Evolutionary conservation across 2,329 filamentous ascomycete species (phyloP), one percentile per base, ranked within the genome.

Genomic region (Diaporthe sp.): DNA sequence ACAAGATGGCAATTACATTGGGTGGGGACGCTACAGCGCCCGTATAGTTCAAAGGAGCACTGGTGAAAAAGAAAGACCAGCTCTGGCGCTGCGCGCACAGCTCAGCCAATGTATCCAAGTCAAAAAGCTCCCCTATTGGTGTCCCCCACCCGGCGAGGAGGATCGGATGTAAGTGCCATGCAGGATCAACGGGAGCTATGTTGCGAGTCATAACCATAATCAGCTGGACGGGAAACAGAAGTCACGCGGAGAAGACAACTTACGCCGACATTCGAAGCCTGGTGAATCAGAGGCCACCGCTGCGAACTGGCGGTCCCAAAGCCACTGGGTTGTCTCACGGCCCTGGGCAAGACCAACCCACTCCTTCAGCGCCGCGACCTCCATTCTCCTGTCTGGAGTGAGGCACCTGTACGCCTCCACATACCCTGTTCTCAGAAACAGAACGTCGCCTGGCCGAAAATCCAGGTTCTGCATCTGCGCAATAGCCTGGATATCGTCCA

Each of bases 51-150:
- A 61, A 15, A 13, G 58, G 58, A 30, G 58, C 58, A 22, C 58
- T 61, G n/a, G 58, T 61, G 17, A 61, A 44, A 13, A 61, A 61
- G 58, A 61, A 61, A 7, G 58, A 61, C 58, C 58, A 61, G n/a
- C 25, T 61, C 25, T 22, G 25, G 58, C 58, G 58, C 25, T 61
- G n/a, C 4, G 15, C 58, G 9, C 58, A 61, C 15, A 61, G 39
- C 37, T 61, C 58, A 30, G 58, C 58, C 25, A 61, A 61, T 12
- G 15, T 61, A 22, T 61, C 58, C 37, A 61, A 44, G 9, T 61
- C 58, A 1, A 61, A 61, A 2, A 61, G 25, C 15, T 61, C 58
- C 30, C 58, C 58, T 30, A 61, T 61, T 12, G 58, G 58, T 6
- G 58, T 61, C 25, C 58, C 58, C 58, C 58, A 61, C 1, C 58